Percentiles rank a stretch among this genome's conserved stretches.
Evolutionary conservation across 331 rosid species (phyloP).

Genomic region (Quercus phellos): DNA sequence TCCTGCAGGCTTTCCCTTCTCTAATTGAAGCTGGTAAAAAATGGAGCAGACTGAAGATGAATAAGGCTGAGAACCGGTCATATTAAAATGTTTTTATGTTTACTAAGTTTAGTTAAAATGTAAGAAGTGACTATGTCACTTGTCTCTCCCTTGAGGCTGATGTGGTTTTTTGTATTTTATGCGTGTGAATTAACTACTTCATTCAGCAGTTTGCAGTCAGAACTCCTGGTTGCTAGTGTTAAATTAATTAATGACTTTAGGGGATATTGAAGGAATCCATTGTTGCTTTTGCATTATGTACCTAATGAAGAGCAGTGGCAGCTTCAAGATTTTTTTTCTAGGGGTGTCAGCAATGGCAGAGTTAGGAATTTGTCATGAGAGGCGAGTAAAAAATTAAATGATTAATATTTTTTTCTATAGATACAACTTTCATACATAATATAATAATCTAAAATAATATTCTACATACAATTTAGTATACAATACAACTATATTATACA

Average conservation of each 20-base stretch:
- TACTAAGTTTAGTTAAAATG: neutral
- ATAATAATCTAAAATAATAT: too few relatives aligned
- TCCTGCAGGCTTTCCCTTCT: neutral
- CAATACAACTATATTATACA: too few relatives aligned
- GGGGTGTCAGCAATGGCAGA: too few relatives aligned
- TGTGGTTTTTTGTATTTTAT: neutral
- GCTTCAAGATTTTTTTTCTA: too few relatives aligned
- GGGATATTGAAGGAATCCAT: neutral
- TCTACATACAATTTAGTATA: too few relatives aligned
- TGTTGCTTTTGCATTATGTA: neutral
- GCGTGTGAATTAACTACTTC: neutral
- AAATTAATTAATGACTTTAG: neutral
- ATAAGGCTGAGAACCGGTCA: neutral
- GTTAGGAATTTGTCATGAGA: too few relatives aligned
- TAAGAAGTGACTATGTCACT: neutral
- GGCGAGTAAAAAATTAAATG: too few relatives aligned
- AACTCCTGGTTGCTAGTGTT: neutral
- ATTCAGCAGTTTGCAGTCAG: neutral
- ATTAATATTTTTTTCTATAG: too few relatives aligned
- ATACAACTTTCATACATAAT: too few relatives aligned
- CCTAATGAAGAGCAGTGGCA: too few relatives aligned
- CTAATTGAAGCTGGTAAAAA: neutral
- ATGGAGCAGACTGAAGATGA: neutral
- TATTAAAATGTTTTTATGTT: neutral
- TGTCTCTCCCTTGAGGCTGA: neutral